phyloP scores from a whole-genome alignment of 441 rosid species.

The Populus hybrid region DNA sequence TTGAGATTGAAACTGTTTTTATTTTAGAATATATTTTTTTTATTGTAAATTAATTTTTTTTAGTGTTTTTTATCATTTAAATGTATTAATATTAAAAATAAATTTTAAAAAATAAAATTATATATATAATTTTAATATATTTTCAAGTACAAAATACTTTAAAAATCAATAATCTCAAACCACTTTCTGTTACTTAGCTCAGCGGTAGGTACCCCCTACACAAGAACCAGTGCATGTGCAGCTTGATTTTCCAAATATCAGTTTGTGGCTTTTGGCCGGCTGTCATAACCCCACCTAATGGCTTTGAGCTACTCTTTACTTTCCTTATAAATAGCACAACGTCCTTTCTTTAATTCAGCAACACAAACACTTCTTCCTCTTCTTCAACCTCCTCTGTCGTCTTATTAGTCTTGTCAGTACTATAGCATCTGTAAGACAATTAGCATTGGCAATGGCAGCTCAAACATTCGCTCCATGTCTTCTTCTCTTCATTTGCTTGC shows the following conservation, averaged over 20 bases:
- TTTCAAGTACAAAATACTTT: too few relatives aligned
- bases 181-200: background rate
- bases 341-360: background rate
- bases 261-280: slow-evolving; percentile 13
- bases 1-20: accelerated
- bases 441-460: slow-evolving; percentile 10
- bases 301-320: background rate
- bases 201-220: slow-evolving; percentile 15
- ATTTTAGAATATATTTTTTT: accelerated
- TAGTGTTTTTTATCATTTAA: accelerated
- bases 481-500: slow-evolving; percentile 12
- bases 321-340: slow-evolving; percentile 4
- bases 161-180: too few relatives aligned
- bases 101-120: too few relatives aligned
- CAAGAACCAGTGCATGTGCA: slow-evolving; percentile 21
- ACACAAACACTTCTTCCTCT: background rate
- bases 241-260: slow-evolving; percentile 7
- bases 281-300: background rate
- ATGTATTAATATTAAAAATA: too few relatives aligned
- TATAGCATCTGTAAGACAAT: background rate
- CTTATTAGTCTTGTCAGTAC: background rate
- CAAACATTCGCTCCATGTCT: background rate
- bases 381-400: background rate
- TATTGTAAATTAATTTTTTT: too few relatives aligned
- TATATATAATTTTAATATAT: too few relatives aligned